Conservation (phyloP, 148 eudicot species). For the Beta vulgaris region DNA sequence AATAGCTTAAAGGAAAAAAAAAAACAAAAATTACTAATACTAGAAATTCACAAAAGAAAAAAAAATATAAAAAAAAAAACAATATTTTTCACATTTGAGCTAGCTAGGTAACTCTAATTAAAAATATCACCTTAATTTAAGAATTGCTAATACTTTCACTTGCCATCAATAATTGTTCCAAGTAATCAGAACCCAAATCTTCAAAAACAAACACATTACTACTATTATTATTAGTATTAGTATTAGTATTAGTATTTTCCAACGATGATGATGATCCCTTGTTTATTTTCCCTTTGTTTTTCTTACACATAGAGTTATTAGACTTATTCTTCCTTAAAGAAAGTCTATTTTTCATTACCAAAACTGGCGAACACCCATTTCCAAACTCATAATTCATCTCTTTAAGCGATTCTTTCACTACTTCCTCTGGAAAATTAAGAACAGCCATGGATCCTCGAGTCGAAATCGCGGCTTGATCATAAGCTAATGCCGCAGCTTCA, state of each 20-base stretch:
- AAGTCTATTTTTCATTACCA: slow-evolving; percentile 60
- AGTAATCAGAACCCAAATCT: slow-evolving; percentile 68
- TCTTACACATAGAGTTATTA: slow-evolving; percentile 15
- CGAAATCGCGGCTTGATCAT: slow-evolving; percentile 72
- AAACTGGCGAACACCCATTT: slow-evolving; percentile 55
- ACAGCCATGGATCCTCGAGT: slow-evolving; percentile 53
- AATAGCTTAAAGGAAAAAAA: too few species aligned
- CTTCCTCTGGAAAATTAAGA: slow-evolving; percentile 63
- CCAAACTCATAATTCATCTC: slow-evolving; percentile 41
- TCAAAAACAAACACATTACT: slow-evolving; percentile 61
- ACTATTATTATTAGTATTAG: too few species aligned
- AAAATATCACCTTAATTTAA: background rate
- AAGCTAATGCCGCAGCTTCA: slow-evolving; percentile 67
- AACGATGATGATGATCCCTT: slow-evolving; percentile 9
- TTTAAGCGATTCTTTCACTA: slow-evolving; percentile 46
- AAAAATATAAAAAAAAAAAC: background rate
- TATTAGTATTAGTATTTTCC: background rate
- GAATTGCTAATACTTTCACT: slow-evolving; percentile 19
- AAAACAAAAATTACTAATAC: background rate
- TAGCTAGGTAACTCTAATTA: background rate
- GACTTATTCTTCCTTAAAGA: slow-evolving; percentile 41
- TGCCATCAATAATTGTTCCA: slow-evolving; percentile 54
- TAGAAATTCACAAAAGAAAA: background rate
- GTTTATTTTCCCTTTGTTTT: slow-evolving; percentile 12
- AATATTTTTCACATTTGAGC: background rate